A percentile compares a stretch with the other conserved stretches of the same genome.
Conservation (phyloP, 73 alveolate genomes). For the Durusdinium trenchii region DNA sequence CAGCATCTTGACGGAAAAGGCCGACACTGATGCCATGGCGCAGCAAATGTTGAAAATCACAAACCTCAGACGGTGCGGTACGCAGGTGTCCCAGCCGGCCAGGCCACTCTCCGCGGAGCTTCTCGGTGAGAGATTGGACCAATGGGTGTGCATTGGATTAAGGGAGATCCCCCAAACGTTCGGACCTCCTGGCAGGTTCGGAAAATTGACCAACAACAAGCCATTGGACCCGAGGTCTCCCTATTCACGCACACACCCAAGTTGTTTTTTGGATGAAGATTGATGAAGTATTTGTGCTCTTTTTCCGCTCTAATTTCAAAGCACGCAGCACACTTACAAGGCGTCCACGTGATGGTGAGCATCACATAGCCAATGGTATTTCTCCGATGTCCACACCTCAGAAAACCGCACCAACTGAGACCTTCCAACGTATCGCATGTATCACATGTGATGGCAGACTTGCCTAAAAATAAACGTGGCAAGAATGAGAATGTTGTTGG, state of each 20-base stretch:
- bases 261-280: too few relatives aligned
- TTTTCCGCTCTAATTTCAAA: not conserved
- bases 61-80: conserved; percentile 30
- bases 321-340: not conserved
- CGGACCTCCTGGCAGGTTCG: too few relatives aligned
- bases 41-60: conserved; percentile 59
- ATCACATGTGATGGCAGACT: too few relatives aligned
- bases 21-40: conserved; percentile 51
- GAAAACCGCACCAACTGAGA: not conserved
- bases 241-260: too few relatives aligned
- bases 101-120: not conserved
- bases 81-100: too few relatives aligned
- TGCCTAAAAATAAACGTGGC: too few relatives aligned
- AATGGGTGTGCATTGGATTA: too few relatives aligned
- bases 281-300: too few relatives aligned
- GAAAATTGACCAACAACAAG: too few relatives aligned
- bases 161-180: not conserved
- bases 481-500: too few relatives aligned
- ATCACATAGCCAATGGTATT: conserved; percentile 54
- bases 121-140: not conserved
- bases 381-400: conserved; percentile 73
- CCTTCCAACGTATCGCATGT: too few relatives aligned
- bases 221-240: too few relatives aligned
- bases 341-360: not conserved
- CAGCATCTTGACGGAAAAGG: conserved; percentile 85